Percentiles rank a stretch among this genome's conserved stretches.
These are phyloP conservation scores for Mycena vitilis DNA, from an alignment of 768 basidiomycete species.

Conservation along the genomic window DNA sequence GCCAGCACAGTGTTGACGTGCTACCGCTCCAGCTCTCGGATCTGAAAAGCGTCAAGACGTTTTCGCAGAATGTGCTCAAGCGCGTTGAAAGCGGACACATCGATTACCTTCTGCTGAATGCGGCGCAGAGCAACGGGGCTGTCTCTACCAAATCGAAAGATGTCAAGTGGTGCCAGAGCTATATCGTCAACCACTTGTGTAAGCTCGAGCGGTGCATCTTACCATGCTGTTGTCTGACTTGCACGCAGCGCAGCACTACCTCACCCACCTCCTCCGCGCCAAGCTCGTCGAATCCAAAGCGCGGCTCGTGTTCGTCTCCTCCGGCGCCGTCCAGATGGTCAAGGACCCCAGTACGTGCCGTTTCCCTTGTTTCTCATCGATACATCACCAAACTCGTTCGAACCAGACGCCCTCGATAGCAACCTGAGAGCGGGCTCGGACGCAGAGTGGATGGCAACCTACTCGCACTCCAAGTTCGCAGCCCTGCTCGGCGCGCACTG, in stretches of 20 bases:
- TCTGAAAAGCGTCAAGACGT: slow-evolving; percentile 21
- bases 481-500: slow-evolving; percentile 26
- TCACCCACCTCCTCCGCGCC: slow-evolving; percentile 28
- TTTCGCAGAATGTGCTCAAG: slow-evolving; percentile 24
- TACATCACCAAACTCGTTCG: neutral
- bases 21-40: slow-evolving; percentile 31
- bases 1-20: slow-evolving; percentile 16
- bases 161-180: slow-evolving; percentile 30
- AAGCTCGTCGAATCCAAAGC: slow-evolving; percentile 25
- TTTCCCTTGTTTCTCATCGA: neutral
- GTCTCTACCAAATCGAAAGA: neutral
- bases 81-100: slow-evolving; percentile 3
- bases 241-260: slow-evolving; percentile 30
- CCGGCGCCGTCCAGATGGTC: slow-evolving; percentile 26
- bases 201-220: neutral
- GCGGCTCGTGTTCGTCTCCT: slow-evolving; percentile 32
- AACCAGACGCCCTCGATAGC: slow-evolving; percentile 6
- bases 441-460: neutral
- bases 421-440: slow-evolving; percentile 15
- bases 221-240: neutral
- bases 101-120: slow-evolving; percentile 32
- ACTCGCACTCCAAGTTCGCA: slow-evolving; percentile 22
- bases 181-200: slow-evolving; percentile 33
- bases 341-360: slow-evolving; percentile 20
- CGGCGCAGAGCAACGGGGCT: slow-evolving; percentile 16